These are phyloP conservation scores for Tylopilus subfusipes DNA, from an alignment of 768 basidiomycete genomes.

Conservation along the genomic window DNA sequence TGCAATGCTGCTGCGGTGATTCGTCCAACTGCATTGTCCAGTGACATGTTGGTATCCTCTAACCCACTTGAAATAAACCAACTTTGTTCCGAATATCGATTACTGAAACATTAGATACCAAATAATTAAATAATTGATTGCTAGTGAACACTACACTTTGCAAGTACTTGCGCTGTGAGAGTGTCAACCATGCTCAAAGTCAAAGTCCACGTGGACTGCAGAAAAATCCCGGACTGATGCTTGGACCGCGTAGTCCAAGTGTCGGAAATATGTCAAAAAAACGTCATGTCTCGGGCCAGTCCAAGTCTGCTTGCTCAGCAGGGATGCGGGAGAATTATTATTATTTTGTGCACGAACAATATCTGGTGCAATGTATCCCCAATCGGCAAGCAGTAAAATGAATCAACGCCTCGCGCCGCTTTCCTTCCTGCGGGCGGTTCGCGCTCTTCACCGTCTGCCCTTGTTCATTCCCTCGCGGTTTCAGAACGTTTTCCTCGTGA, in stretches of 20 bases:
- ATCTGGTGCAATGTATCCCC: background rate
- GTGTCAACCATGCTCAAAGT: no score
- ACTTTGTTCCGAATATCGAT: no score
- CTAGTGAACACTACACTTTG: no score
- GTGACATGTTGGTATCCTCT: background rate
- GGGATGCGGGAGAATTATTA: background rate
- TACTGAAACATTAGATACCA: no score
- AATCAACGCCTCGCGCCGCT: background rate
- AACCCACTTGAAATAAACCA: no score
- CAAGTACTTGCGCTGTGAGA: no score
- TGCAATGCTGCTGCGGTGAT: background rate
- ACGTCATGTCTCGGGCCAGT: no score
- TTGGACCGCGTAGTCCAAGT: no score
- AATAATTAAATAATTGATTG: no score
- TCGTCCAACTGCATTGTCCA: background rate
- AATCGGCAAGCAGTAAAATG: constrained; percentile 5
- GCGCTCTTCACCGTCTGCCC: constrained; percentile 2
- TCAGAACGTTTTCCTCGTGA: constrained; percentile 9
- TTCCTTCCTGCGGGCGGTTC: background rate
- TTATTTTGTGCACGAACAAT: background rate
- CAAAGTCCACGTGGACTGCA: background rate
- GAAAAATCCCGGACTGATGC: no score
- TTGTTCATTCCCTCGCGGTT: constrained; percentile 3
- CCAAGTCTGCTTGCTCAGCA: no score
- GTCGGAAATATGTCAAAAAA: background rate